Evolutionary conservation across 805 yeast genomes (phyloP).

Genomic region (Metahyphopichia silvanorum): DNA sequence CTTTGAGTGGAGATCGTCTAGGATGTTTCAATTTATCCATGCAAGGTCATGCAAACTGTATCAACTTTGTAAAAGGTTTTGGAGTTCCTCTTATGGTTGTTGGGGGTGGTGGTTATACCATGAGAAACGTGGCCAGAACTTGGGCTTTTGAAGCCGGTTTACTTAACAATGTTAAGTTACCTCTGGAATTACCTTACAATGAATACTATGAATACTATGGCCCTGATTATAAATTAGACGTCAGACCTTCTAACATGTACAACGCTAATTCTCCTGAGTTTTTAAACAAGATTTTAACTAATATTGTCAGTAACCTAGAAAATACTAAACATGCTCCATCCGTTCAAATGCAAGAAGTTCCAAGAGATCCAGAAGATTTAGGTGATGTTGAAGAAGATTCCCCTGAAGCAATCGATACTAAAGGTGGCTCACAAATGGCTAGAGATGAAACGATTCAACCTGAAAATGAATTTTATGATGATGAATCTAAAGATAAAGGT

Average conservation of each 20-base stretch:
- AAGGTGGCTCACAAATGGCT: slow-evolving; percentile 87
- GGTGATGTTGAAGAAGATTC: slow-evolving; percentile 88
- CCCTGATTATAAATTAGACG: slow-evolving; percentile 93
- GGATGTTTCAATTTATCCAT: slow-evolving; percentile 95
- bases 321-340: slow-evolving; percentile 96
- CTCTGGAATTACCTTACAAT: slow-evolving; percentile 83
- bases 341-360: slow-evolving; percentile 88
- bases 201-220: slow-evolving; percentile 97
- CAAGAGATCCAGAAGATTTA: slow-evolving; percentile 80
- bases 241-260: slow-evolving; percentile 93
- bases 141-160: slow-evolving; percentile 95
- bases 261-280: slow-evolving; percentile 94
- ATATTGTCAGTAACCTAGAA: slow-evolving; percentile 74
- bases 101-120: slow-evolving; percentile 99
- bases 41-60: slow-evolving; percentile 95
- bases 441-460: slow-evolving; percentile 72
- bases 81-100: slow-evolving; percentile 88
- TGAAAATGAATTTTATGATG: slow-evolving; percentile 75
- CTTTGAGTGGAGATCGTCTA: slow-evolving; percentile 89
- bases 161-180: slow-evolving; percentile 73
- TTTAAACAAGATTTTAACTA: slow-evolving; percentile 75
- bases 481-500: slow-evolving; percentile 47
- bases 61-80: slow-evolving; percentile 79
- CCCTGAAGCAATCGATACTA: slow-evolving; percentile 73
- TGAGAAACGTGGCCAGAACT: slow-evolving; percentile 91